phyloP scores from a whole-genome alignment of 768 basidiomycete species.

The Rhodotorula kratochvilovae region DNA sequence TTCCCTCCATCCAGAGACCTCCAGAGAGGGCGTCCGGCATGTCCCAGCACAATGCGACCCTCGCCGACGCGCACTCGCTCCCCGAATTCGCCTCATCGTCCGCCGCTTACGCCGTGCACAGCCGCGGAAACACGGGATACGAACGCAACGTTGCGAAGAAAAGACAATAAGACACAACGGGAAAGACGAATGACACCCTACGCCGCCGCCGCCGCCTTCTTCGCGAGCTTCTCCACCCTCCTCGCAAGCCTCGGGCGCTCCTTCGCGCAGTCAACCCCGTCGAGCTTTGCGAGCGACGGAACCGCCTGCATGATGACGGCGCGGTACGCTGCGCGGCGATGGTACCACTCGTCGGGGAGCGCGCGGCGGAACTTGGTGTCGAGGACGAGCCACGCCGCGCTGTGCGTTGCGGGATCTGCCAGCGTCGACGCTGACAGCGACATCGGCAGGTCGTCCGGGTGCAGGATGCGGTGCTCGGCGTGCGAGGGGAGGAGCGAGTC shows the following conservation, averaged over 20 bases:
- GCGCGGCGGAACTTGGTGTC: constrained; percentile 83
- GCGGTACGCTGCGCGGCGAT: constrained; percentile 80
- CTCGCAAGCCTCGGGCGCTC: constrained; percentile 50
- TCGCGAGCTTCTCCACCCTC: constrained; percentile 19
- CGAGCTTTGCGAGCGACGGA: constrained; percentile 63
- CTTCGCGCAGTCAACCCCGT: constrained; percentile 80
- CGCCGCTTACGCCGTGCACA: no score
- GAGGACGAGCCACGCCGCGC: constrained; percentile 61
- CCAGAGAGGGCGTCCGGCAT: no score
- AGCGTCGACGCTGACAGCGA: not conserved
- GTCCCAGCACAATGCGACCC: no score
- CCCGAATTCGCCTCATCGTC: no score
- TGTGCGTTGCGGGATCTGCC: not conserved
- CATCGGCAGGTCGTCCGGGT: constrained; percentile 14
- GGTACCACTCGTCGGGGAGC: constrained; percentile 81
- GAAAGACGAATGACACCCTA: not conserved
- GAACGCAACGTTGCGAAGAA: no score
- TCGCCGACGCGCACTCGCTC: no score
- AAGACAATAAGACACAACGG: no score
- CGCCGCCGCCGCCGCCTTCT: not conserved
- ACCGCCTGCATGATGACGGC: constrained; percentile 79
- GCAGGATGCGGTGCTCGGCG: constrained; percentile 24
- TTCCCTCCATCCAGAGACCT: no score
- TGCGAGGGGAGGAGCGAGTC: constrained; percentile 12
- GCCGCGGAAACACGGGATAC: no score